Base-by-base conservation (phyloP, 2,329 filamentous ascomycete genomes). In the Pseudocercospora pini-densiflorae region DNA sequence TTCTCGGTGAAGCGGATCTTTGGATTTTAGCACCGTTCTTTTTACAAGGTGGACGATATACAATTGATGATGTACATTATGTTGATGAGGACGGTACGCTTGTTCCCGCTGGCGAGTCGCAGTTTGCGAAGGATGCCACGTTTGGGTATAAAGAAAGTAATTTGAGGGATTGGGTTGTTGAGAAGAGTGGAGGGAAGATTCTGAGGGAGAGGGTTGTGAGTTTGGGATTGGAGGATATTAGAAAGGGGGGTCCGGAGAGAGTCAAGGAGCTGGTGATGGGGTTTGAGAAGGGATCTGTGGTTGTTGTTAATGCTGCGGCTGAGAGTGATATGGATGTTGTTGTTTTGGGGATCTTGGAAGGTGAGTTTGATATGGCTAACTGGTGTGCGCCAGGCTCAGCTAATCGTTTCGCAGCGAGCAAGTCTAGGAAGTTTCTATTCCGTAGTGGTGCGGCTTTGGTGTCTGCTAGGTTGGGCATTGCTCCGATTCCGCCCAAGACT, bases 21-120 rank as follows among this genome's bases (percentile, higher is more conserved):
- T 86, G 85, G 81, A 78, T 88, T 1, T 76, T 89, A 0, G 85
- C 85, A 0, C 86, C 86, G 0, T 88, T 88, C 74, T 89, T 88
- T 72, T 77, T 84, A 2, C 85, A 88, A 68, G 87, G 87, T 5
- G 86, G 87, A 0, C 75, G 86, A 2, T 85, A 84, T 49, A 88
- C 86, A 0, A 85, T 88, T 14, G 72, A 83, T 31, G 83, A 88
- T 71, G 80, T 87, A 0, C 86, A 88, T 71, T 88, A 88, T 64
- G 86, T 88, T 7, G 81, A 82, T 0, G 85, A 88, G 53, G 82
- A 81, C 0, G 81, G 82, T 0, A 71, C 70, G 0, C 70, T 86
- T 2, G 81, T 86, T 0, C 85, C 86, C 0, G 85, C 86, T 0
- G 83, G 81, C 0, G 77, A 82, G 33, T 88, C 86, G 0, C 85